phyloP scores from a whole-genome alignment of 192 early-diverging fungal species.

The Obelidium mucronatum region DNA sequence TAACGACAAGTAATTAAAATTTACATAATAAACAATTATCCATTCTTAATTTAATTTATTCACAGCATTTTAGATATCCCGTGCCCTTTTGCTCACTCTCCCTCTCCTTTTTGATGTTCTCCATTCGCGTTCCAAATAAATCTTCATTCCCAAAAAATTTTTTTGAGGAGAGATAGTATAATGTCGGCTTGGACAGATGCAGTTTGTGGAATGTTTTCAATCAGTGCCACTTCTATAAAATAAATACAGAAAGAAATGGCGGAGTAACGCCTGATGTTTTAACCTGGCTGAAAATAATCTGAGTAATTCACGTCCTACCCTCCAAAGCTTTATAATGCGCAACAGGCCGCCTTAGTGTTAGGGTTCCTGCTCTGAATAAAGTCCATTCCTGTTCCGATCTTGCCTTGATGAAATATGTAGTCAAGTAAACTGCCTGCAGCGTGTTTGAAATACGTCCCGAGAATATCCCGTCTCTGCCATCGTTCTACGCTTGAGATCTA shows the following conservation, averaged over 20 bases:
- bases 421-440: constrained; percentile 36
- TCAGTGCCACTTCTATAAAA: constrained; percentile 32
- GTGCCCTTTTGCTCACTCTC: constrained; percentile 30
- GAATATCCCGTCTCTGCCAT: constrained; percentile 38
- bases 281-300: not conserved
- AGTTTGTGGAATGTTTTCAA: constrained; percentile 28
- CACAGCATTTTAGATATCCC: constrained; percentile 17
- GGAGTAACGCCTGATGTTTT: not conserved
- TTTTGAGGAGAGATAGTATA: constrained; percentile 17
- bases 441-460: constrained; percentile 27
- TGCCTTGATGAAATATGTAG: constrained; percentile 35
- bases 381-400: constrained; percentile 45
- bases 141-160: constrained; percentile 18
- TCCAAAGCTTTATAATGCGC: constrained; percentile 37
- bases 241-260: not conserved
- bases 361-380: constrained; percentile 39
- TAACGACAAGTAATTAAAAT: too few relatives aligned
- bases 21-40: not conserved
- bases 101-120: constrained; percentile 6
- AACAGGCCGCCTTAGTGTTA: constrained; percentile 34
- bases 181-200: constrained; percentile 19
- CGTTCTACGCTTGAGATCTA: too few relatives aligned
- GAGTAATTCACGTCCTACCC: constrained; percentile 13
- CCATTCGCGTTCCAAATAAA: constrained; percentile 31
- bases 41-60: not conserved